Evolutionary conservation across 768 basidiomycete species (phyloP).

Genomic region (Tricholomella constricta): DNA sequence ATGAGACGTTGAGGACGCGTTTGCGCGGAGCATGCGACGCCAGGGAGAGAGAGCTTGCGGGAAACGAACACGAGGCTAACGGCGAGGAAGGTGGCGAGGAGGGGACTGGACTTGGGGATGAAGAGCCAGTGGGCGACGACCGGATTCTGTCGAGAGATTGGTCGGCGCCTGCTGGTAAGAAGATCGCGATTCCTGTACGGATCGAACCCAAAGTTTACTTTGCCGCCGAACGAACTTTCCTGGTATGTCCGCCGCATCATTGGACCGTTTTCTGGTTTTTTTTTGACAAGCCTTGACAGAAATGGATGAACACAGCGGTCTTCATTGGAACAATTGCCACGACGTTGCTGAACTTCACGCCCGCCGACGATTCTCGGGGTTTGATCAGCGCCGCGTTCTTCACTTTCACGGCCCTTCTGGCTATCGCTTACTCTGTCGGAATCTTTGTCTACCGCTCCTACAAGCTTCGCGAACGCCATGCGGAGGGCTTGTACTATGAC

Average conservation of each 20-base stretch:
- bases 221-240: constrained; percentile 91
- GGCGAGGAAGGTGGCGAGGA: constrained; percentile 46
- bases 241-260: constrained; percentile 54
- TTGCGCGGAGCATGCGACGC: constrained; percentile 42
- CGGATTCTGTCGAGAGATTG: constrained; percentile 66
- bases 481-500: constrained; percentile 87
- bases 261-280: constrained; percentile 4
- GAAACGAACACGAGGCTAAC: constrained; percentile 32
- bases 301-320: constrained; percentile 88
- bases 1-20: constrained; percentile 77
- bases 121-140: constrained; percentile 40
- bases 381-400: constrained; percentile 88
- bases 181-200: constrained; percentile 91
- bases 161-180: constrained; percentile 83
- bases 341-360: constrained; percentile 83
- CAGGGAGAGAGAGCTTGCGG: constrained; percentile 28
- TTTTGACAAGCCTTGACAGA: constrained; percentile 43
- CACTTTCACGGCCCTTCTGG: constrained; percentile 84
- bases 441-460: constrained; percentile 80
- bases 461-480: constrained; percentile 66
- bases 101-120: constrained; percentile 26
- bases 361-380: constrained; percentile 70
- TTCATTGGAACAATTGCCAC: constrained; percentile 90
- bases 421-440: constrained; percentile 83
- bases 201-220: constrained; percentile 99